Conservation (phyloP, 148 eudicot species). For the Camellia granthamiana region DNA sequence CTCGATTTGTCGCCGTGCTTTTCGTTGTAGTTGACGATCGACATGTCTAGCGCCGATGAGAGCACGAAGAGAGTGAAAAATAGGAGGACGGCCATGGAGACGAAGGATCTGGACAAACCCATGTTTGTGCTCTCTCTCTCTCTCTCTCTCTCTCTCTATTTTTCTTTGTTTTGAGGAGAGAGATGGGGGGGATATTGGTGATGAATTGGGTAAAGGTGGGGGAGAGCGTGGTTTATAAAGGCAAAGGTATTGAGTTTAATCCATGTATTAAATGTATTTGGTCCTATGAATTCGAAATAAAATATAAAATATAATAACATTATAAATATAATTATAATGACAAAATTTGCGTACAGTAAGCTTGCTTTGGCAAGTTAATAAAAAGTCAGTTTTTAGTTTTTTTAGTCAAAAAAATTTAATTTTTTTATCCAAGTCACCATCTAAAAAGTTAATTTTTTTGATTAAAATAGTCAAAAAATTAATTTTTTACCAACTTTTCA, state of each 20-base stretch:
- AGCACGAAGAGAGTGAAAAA: slow-evolving; percentile 14
- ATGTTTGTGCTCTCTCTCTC: neutral
- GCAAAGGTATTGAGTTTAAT: neutral
- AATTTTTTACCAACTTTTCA: no score
- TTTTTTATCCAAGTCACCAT: no score
- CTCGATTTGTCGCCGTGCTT: slow-evolving; percentile 17
- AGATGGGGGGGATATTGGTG: neutral
- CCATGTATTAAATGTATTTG: neutral
- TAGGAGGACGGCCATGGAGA: slow-evolving; percentile 13
- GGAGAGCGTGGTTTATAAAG: neutral
- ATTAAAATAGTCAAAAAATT: no score
- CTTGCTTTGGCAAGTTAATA: no score
- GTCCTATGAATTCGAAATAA: neutral
- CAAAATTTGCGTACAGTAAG: no score
- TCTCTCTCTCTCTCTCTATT: neutral
- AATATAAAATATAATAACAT: neutral
- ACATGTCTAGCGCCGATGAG: slow-evolving; percentile 39
- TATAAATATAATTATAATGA: no score
- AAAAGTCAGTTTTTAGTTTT: no score
- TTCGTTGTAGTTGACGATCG: slow-evolving; percentile 36
- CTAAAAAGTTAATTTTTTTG: no score
- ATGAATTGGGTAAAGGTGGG: neutral
- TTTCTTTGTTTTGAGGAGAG: neutral
- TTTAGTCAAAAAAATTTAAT: no score
- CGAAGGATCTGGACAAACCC: neutral